Conservation (phyloP, 768 basidiomycete genomes). For the Rhizopogon sp. region DNA sequence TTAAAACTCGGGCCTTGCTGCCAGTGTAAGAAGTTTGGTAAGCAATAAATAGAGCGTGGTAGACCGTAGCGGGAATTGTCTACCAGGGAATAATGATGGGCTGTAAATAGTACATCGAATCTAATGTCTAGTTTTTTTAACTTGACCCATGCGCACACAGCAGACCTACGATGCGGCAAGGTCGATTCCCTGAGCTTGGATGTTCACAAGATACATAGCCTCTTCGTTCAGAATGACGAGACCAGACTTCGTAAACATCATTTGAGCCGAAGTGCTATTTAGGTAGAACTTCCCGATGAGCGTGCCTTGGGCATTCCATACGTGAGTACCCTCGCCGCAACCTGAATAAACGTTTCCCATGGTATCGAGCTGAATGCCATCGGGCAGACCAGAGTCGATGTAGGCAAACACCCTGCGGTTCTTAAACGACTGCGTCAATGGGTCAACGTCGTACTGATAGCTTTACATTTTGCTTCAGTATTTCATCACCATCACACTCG, state of each 20-base stretch:
- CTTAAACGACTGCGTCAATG: slow-evolving; percentile 40
- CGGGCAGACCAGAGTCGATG: slow-evolving; percentile 55
- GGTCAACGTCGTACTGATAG: slow-evolving; percentile 61
- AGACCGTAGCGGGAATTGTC: too few species aligned
- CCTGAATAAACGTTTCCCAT: slow-evolving; percentile 60
- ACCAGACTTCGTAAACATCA: slow-evolving; percentile 7
- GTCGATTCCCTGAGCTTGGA: slow-evolving; percentile 2
- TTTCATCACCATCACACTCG: neutral
- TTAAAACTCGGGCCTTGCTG: too few species aligned
- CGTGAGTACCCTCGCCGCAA: slow-evolving; percentile 47
- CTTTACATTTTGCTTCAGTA: slow-evolving; percentile 25
- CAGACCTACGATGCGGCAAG: neutral
- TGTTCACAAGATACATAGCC: slow-evolving; percentile 4
- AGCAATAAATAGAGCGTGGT: too few species aligned
- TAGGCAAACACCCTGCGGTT: slow-evolving; percentile 64
- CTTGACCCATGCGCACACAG: neutral
- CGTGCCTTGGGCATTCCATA: slow-evolving; percentile 46
- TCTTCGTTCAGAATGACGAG: slow-evolving; percentile 1
- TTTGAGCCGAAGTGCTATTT: slow-evolving; percentile 1
- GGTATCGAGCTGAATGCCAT: slow-evolving; percentile 57
- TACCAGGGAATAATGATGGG: too few species aligned
- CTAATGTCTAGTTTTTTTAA: too few species aligned
- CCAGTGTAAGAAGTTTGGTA: too few species aligned
- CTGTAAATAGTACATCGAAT: too few species aligned
- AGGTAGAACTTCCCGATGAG: slow-evolving; percentile 63